A percentile compares a stretch with the other conserved stretches of the same genome.
Evolutionary conservation across 345 rosid species (phyloP).

Genomic region (Euphorbia peplus): DNA sequence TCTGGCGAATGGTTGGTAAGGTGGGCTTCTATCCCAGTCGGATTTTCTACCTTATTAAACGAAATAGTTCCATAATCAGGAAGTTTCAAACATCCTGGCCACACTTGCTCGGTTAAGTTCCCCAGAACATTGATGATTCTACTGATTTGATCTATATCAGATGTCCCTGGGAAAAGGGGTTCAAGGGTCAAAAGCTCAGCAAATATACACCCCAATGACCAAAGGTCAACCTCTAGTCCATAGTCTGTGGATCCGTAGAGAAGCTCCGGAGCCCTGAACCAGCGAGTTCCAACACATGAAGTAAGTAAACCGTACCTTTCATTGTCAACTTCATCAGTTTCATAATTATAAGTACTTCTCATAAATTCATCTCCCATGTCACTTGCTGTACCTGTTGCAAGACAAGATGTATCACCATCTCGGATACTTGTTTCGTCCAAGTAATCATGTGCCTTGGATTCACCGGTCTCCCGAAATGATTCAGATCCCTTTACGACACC

Average conservation of each 20-base stretch:
- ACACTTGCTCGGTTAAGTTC: slow-evolving; percentile 69
- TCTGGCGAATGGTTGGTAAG: slow-evolving; percentile 46
- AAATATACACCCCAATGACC: slow-evolving; percentile 91
- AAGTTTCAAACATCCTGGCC: slow-evolving; percentile 71
- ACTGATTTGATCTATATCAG: slow-evolving; percentile 87
- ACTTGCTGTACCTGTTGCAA: slow-evolving; percentile 83
- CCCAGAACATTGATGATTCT: slow-evolving; percentile 67
- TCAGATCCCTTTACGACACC: slow-evolving; percentile 43
- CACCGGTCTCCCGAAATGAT: slow-evolving; percentile 46
- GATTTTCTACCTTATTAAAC: slow-evolving; percentile 68
- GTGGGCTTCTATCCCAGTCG: slow-evolving; percentile 60
- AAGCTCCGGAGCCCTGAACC: slow-evolving; percentile 94
- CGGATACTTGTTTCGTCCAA: slow-evolving; percentile 51
- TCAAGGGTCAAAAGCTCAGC: slow-evolving; percentile 72
- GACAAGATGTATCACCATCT: slow-evolving; percentile 73
- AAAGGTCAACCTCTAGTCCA: slow-evolving; percentile 76
- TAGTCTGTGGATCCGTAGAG: slow-evolving; percentile 84
- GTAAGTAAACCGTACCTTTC: slow-evolving; percentile 57
- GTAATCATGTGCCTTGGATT: slow-evolving; percentile 48
- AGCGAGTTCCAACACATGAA: slow-evolving; percentile 92
- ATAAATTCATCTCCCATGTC: slow-evolving; percentile 71
- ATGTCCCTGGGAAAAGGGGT: slow-evolving; percentile 81
- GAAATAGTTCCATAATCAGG: slow-evolving; percentile 77
- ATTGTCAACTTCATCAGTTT: slow-evolving; percentile 52
- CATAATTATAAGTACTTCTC: slow-evolving; percentile 49